Percentiles rank a stretch among this genome's conserved stretches.
Conservation (phyloP, 164 flowering plant species). For the Cinnamomum micranthum region DNA sequence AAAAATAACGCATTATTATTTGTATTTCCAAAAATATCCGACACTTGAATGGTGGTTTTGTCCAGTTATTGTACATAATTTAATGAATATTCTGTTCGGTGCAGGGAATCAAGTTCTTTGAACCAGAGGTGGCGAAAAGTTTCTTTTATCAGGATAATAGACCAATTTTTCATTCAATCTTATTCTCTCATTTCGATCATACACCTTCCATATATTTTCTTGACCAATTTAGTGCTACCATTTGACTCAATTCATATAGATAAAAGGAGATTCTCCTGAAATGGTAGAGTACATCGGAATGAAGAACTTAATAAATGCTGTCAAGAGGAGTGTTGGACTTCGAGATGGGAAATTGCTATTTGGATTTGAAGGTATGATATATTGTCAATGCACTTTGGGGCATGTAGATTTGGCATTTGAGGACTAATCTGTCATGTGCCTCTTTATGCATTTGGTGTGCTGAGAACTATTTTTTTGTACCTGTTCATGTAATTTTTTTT, state of each 20-base stretch:
- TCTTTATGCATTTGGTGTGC: neutral
- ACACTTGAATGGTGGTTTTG: neutral
- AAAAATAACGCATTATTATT: too few relatives aligned
- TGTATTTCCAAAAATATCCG: too few relatives aligned
- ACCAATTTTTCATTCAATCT: slow-evolving; percentile 4
- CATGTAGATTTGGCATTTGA: neutral
- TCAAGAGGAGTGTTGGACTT: slow-evolving; percentile 66
- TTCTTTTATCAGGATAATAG: slow-evolving; percentile 9
- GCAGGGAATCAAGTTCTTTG: slow-evolving; percentile 99
- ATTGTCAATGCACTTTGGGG: neutral
- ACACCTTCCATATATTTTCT: slow-evolving; percentile 1
- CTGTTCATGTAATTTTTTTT: too few relatives aligned
- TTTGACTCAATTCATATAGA: slow-evolving; percentile 39
- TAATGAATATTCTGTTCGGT: slow-evolving; percentile 13
- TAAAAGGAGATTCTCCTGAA: slow-evolving; percentile 97
- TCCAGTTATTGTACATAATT: slow-evolving; percentile 7
- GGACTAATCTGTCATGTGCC: neutral
- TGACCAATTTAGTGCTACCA: slow-evolving; percentile 1
- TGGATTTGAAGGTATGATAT: slow-evolving; percentile 75
- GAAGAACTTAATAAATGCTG: slow-evolving; percentile 74
- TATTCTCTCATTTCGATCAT: neutral
- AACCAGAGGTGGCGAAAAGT: slow-evolving; percentile 76
- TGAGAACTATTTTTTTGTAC: neutral
- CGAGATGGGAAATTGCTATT: slow-evolving; percentile 68
- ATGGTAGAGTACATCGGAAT: slow-evolving; percentile 89